These are phyloP conservation scores for Saccharomyces hybrid DNA, from an alignment of 1,139 yeast genomes.

Conservation along the genomic window DNA sequence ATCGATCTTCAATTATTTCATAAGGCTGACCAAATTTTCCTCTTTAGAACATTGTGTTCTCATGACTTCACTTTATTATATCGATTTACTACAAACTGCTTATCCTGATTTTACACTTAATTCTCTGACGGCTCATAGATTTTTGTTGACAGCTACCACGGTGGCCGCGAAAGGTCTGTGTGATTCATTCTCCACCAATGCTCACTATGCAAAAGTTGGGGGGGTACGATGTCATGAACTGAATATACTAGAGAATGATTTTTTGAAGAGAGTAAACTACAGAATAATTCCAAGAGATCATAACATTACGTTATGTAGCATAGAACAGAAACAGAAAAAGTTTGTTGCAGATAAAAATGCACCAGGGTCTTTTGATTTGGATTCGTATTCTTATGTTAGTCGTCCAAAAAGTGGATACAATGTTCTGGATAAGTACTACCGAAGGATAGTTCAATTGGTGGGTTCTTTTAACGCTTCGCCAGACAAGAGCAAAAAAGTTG, in stretches of 20 bases:
- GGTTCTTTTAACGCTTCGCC: conserved; percentile 36
- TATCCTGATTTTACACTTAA: conserved; percentile 78
- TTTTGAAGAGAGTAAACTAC: conserved; percentile 74
- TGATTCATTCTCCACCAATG: conserved; percentile 88
- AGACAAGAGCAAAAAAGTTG: conserved; percentile 22
- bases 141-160: conserved; percentile 82
- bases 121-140: conserved; percentile 89
- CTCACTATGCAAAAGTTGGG: conserved; percentile 93
- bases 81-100: conserved; percentile 72
- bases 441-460: conserved; percentile 53
- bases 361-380: conserved; percentile 2
- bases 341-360: conserved; percentile 18
- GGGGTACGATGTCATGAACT: conserved; percentile 83
- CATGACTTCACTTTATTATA: conserved; percentile 75
- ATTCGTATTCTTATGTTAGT: not conserved
- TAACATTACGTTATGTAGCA: conserved; percentile 30
- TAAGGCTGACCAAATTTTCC: conserved; percentile 75
- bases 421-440: conserved; percentile 53
- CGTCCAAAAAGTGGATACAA: conserved; percentile 28
- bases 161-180: conserved; percentile 88
- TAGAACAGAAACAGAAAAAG: conserved; percentile 23
- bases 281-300: conserved; percentile 53
- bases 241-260: conserved; percentile 82
- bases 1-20: conserved; percentile 67
- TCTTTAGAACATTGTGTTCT: conserved; percentile 77